phyloP scores from a whole-genome alignment of 352 stramenopile genomes.

The Globisporangium spinosum region DNA sequence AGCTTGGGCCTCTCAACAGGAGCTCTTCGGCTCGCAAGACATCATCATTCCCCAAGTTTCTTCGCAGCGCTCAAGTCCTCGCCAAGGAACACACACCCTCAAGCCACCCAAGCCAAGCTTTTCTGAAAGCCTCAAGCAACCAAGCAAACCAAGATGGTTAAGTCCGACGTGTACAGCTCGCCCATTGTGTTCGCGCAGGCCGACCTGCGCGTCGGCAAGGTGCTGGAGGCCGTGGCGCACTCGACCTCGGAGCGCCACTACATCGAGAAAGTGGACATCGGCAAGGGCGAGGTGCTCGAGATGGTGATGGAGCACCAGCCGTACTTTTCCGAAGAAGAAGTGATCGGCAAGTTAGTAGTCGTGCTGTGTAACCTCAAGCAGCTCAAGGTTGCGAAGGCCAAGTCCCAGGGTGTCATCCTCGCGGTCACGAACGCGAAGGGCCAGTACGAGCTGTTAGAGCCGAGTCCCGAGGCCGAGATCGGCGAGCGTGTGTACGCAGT shows the following conservation, averaged over 20 bases:
- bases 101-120: not conserved
- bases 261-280: conserved; percentile 71
- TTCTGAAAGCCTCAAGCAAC: not conserved
- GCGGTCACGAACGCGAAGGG: conserved; percentile 50
- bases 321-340: conserved; percentile 70
- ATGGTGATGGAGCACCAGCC: conserved; percentile 80
- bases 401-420: conserved; percentile 65
- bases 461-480: conserved; percentile 53
- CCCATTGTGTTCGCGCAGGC: conserved; percentile 67
- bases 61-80: conserved; percentile 31
- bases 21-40: not conserved
- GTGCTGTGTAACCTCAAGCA: conserved; percentile 78
- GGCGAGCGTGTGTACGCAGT: conserved; percentile 71
- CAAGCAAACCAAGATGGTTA: conserved; percentile 46
- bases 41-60: conserved; percentile 50
- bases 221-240: conserved; percentile 62
- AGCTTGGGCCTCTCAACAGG: not conserved
- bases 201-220: conserved; percentile 67
- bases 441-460: conserved; percentile 59
- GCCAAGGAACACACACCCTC: not conserved
- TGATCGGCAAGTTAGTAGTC: conserved; percentile 64
- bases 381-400: conserved; percentile 61
- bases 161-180: conserved; percentile 73
- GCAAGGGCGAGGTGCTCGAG: conserved; percentile 66
- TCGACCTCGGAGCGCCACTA: conserved; percentile 71